Evolutionary conservation across 768 basidiomycete genomes (phyloP), one percentile per base, ranked within the genome.

Genomic region (Leucosporidium yakuticum): DNA sequence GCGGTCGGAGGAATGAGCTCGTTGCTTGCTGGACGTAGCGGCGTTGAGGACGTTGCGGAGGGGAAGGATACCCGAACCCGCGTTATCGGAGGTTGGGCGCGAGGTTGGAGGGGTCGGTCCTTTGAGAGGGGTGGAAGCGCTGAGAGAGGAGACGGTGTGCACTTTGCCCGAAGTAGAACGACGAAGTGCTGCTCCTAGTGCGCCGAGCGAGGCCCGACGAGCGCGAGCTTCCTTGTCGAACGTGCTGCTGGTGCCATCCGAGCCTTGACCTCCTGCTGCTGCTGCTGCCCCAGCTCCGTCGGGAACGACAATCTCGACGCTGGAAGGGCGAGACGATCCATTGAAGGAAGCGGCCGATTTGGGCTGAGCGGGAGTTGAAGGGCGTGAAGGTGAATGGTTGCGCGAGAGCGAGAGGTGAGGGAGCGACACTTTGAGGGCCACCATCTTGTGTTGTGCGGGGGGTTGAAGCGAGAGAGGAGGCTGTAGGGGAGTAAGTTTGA

Each of bases 341-440:
- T 54, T 60, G 23, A 65, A 70, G 47, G 49, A 55, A 23, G 56
- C 55, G 20, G 62, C 17, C 48, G 60, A 48, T 48, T 54, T 39
- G 6, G 54, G 27, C 4, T 49, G 17, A 5, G 53, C n/a, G 23
- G 65, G 44, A 2, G 66, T 55, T 12, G 70, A 17, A 1, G 63
- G 50, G 25, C 67, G 67, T 11, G 70, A 65, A 27, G 63, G 66
- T 1, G 70, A 72, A 12, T 44, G 31, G 49, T 47, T 60, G 44
- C 62, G 64, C 4, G 65, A 67, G 60, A 64, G 65, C 14, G 69
- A 70, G 62, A 71, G 66, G 67, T 65, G 60, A 14, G 65, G 63
- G 25, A 60, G 53, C 19, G 12, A 20, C 14, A 48, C 31, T 3
- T 55, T 51, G 60, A 67, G 55, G 6, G 55, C 66, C 31, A 62